These are phyloP conservation scores for Fusarium sublunatum DNA, from an alignment of 2,329 filamentous ascomycete species.

Conservation along the genomic window DNA sequence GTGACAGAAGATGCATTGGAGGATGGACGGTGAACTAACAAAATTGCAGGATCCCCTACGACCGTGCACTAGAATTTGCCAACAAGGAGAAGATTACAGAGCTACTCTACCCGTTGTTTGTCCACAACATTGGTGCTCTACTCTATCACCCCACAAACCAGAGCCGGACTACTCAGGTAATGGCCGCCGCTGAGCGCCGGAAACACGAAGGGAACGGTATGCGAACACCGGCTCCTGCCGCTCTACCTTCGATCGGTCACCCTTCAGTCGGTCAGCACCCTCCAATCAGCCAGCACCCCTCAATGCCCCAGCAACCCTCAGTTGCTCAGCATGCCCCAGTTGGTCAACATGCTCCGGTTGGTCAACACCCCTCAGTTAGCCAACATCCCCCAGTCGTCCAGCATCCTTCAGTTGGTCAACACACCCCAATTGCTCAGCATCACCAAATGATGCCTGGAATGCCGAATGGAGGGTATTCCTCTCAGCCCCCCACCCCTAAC, in stretches of 20 bases:
- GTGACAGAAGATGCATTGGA: constrained; percentile 27
- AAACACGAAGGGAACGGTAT: constrained; percentile 77
- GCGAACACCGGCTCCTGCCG: constrained; percentile 66
- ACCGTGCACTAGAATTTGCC: constrained; percentile 96
- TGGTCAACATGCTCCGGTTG: background rate
- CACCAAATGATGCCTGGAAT: constrained; percentile 30
- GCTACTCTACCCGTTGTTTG: constrained; percentile 92
- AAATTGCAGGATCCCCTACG: constrained; percentile 87
- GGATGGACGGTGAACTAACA: constrained; percentile 41
- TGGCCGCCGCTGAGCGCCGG: constrained; percentile 84
- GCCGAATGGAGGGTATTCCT: constrained; percentile 7
- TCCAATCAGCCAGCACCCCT: background rate
- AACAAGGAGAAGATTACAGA: constrained; percentile 99
- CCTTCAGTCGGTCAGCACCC: background rate
- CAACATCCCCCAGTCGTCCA: background rate
- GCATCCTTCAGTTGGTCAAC: background rate
- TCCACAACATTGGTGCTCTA: constrained; percentile 94
- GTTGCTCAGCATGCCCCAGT: background rate
- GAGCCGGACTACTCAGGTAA: constrained; percentile 82
- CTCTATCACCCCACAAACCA: constrained; percentile 95
- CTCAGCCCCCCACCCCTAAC: constrained; percentile 64
- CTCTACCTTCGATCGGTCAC: constrained; percentile 76
- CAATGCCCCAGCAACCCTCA: background rate
- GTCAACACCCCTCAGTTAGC: background rate
- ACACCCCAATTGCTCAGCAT: constrained; percentile 55